Evolutionary conservation across 257 asterid genomes (phyloP).

Genomic region (Capsicum chinense): DNA sequence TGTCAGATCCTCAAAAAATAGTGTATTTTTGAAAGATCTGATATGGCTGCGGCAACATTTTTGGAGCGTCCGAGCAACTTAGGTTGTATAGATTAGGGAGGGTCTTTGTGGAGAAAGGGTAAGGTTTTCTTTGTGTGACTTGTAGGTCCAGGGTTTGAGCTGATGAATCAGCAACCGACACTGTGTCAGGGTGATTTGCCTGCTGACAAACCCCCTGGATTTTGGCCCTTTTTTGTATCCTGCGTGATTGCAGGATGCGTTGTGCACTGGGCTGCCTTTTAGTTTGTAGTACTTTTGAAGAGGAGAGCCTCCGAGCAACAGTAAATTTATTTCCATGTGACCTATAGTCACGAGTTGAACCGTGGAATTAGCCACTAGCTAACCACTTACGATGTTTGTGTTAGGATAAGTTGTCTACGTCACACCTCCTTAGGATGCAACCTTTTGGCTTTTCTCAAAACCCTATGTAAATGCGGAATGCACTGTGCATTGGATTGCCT

Average conservation of each 20-base stretch:
- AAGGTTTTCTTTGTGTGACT: background rate
- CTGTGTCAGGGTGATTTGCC: background rate
- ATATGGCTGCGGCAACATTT: too few species aligned
- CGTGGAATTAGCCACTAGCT: background rate
- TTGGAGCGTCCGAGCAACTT: too few species aligned
- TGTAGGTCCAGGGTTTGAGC: accelerated
- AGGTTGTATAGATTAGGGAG: background rate
- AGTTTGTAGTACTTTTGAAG: background rate
- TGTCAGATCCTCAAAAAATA: too few species aligned
- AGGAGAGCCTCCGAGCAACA: background rate
- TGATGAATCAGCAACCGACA: accelerated
- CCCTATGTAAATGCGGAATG: background rate
- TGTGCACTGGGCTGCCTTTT: background rate
- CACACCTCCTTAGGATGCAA: background rate
- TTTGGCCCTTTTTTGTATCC: background rate
- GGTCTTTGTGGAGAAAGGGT: background rate
- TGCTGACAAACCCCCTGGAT: background rate
- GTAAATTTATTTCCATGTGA: background rate
- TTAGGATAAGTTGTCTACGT: background rate
- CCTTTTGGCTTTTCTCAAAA: background rate
- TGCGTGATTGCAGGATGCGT: background rate
- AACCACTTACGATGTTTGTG: background rate
- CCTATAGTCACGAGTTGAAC: background rate
- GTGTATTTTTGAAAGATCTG: too few species aligned
- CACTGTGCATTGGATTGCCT: background rate